These are phyloP conservation scores for Leccinum imitatum DNA, from an alignment of 768 basidiomycete species.

Conservation along the genomic window DNA sequence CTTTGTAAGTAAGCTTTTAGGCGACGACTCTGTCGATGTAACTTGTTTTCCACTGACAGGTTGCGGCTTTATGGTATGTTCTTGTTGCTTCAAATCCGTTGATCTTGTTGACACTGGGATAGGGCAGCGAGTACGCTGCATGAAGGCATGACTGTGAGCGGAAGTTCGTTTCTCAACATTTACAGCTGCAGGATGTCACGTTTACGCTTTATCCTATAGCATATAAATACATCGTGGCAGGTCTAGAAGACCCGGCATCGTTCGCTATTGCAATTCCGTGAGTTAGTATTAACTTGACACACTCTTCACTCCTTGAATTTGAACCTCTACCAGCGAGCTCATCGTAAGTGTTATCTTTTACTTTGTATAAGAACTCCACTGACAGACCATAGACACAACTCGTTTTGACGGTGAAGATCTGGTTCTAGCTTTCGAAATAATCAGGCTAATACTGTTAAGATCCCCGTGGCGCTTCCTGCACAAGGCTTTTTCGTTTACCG, in stretches of 20 bases:
- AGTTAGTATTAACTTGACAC: background rate
- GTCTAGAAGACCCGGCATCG: background rate
- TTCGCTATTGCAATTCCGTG: background rate
- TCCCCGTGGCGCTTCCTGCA: background rate
- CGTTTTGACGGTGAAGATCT: conserved; percentile 2
- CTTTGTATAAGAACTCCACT: background rate
- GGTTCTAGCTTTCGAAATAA: background rate
- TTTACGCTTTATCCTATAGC: background rate
- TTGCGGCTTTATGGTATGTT: conserved; percentile 4
- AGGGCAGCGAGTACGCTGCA: conserved; percentile 10
- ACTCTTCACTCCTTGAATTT: background rate
- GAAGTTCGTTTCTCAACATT: conserved; percentile 4
- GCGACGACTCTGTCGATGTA: background rate
- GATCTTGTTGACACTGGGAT: background rate
- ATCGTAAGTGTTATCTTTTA: background rate
- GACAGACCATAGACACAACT: conserved; percentile 4
- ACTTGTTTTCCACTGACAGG: background rate
- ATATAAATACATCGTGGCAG: conserved; percentile 4
- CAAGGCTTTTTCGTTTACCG: conserved; percentile 12
- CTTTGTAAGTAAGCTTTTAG: conserved; percentile 1
- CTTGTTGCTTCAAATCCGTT: too few relatives aligned
- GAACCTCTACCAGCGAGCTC: conserved; percentile 3
- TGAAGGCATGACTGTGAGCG: conserved; percentile 2
- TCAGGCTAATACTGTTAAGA: background rate
- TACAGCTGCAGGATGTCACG: too few relatives aligned